Conservation (phyloP, 192 early-diverging fungal species). For the Backusella circina region DNA sequence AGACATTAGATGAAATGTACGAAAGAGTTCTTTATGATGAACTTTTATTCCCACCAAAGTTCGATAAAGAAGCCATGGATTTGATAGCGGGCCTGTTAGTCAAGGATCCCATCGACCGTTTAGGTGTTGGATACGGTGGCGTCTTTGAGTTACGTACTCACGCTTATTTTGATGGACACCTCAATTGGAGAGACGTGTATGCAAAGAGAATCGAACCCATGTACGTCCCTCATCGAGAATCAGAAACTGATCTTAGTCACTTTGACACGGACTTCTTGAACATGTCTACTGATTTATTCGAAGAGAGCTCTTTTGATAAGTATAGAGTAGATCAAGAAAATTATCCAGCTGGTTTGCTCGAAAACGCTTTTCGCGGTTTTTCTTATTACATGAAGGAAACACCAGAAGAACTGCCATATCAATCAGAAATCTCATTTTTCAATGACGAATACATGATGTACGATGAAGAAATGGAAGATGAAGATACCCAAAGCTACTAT, state of each 20-base stretch:
- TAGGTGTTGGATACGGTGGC: slow-evolving; percentile 60
- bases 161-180: slow-evolving; percentile 58
- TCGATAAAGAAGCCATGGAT: slow-evolving; percentile 39
- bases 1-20: slow-evolving; percentile 57
- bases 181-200: slow-evolving; percentile 74
- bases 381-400: neutral
- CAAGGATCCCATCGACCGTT: slow-evolving; percentile 54
- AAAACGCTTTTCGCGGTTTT: neutral
- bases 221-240: slow-evolving; percentile 61
- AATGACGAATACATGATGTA: neutral
- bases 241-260: slow-evolving; percentile 50
- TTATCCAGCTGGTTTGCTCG: neutral
- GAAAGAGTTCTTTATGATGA: slow-evolving; percentile 51
- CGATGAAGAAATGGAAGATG: neutral
- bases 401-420: neutral
- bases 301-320: neutral
- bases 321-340: neutral
- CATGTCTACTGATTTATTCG: slow-evolving; percentile 27
- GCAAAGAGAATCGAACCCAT: slow-evolving; percentile 55
- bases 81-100: slow-evolving; percentile 48
- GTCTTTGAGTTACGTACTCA: slow-evolving; percentile 67
- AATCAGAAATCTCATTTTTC: neutral
- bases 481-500: neutral
- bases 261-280: slow-evolving; percentile 54
- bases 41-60: slow-evolving; percentile 44